Percentiles rank a stretch among this genome's conserved stretches.
phyloP scores from a whole-genome alignment of 352 stramenopile species.

The Pythium rhizo-oryzae region DNA sequence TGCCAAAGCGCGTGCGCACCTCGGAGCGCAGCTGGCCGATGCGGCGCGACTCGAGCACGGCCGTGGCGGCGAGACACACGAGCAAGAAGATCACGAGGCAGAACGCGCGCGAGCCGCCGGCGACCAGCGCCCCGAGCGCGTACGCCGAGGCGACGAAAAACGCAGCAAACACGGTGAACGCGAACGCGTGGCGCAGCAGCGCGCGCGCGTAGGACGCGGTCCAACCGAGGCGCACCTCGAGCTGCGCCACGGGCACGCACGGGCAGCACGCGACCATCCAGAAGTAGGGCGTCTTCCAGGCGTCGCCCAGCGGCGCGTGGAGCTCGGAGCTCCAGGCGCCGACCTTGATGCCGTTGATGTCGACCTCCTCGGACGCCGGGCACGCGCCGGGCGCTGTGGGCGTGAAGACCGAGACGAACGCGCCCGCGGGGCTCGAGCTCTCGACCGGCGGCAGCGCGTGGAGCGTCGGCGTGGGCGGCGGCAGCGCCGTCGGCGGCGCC shows the following conservation, averaged over 20 bases:
- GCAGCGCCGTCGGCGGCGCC: not conserved
- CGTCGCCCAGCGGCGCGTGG: conserved; percentile 7
- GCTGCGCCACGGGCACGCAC: conserved; percentile 25
- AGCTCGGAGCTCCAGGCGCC: conserved; percentile 20
- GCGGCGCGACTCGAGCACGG: conserved; percentile 13
- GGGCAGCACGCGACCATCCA: conserved; percentile 30
- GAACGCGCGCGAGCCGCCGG: conserved; percentile 8
- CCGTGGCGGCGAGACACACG: conserved; percentile 9
- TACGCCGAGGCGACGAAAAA: conserved; percentile 20
- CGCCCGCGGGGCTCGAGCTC: conserved; percentile 22
- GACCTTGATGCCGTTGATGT: conserved; percentile 30
- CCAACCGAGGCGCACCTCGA: conserved; percentile 25
- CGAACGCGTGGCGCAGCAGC: conserved; percentile 14
- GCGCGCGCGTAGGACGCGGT: conserved; percentile 16
- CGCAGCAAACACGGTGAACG: conserved; percentile 12
- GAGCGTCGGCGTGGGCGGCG: conserved; percentile 5
- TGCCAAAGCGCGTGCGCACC: conserved; percentile 26
- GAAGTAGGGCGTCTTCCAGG: conserved; percentile 18
- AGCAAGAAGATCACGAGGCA: conserved; percentile 18
- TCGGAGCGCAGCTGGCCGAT: conserved; percentile 27
- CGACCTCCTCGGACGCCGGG: conserved; percentile 20
- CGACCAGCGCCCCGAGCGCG: conserved; percentile 4
- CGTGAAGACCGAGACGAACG: conserved; percentile 31
- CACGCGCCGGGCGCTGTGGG: conserved; percentile 15
- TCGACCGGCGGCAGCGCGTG: conserved; percentile 3